Base-by-base conservation (phyloP, 2,329 filamentous ascomycete species). In the Penicillium glabrum region DNA sequence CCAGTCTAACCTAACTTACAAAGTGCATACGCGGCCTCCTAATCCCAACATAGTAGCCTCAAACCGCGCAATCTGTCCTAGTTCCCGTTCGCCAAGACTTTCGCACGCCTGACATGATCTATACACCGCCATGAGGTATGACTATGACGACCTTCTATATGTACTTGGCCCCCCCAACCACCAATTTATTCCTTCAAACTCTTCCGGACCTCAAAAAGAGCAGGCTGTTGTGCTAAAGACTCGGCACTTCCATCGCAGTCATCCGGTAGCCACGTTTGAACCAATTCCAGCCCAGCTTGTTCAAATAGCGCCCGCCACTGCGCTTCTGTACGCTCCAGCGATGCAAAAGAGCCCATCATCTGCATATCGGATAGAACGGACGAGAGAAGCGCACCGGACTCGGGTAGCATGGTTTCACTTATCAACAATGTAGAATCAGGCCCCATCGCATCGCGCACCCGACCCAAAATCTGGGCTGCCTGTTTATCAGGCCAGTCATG, bases 401-500 rank as follows among this genome's bases (percentile, higher is more conserved):
- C 43, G 7, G 61, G 54, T 37, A 53, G n/a, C 14, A 61, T 52
- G 26, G 7, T 46, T 14, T 59, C 59, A 46, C 44, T 57, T 21
- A 60, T 60, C 5, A 57, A 33, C 39, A 62, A 44, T n/a, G 57
- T 16, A 2, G 57, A 60, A 2, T 50, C 51, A 13, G 13, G 5
- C 4, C 19, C n/a, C 58, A 59, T 58, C 11, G 46, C 48, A 27
- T 47, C 43, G 26, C 45, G 31, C 8, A 61, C 39, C 5, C 27
- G 54, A 11, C 43, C 37, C 2, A 64, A 53, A 43, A 67, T 64
- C 29, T 55, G 44, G 9, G 49, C 29, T 2, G 60, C 60, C n/a
- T 62, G 57, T 23, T 55, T 57, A 46, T 67, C 58, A 10, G 61
- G 48, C 64, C 64, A 69, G 50, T 67, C 61, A 51, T 65, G 62